Conservation (phyloP, 1,284 basidiomycete genomes). For the Entoloma clypeatum region DNA sequence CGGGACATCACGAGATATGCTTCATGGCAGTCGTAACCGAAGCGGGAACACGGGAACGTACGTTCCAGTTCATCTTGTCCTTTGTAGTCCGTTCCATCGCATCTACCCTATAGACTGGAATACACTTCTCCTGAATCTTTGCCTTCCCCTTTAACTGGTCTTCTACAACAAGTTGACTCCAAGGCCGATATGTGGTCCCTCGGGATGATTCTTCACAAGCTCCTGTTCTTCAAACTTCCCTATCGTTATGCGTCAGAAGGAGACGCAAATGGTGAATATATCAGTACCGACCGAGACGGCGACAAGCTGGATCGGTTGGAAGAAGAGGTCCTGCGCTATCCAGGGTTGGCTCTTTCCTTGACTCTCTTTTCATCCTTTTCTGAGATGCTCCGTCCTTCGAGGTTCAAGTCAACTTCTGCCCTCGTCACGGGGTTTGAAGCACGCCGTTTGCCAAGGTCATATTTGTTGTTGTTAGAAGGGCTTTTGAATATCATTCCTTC, state of each 20-base stretch:
- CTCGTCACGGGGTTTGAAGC: conserved; percentile 57
- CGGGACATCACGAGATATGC: conserved; percentile 88
- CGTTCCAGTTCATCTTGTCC: conserved; percentile 38
- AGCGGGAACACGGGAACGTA: conserved; percentile 93
- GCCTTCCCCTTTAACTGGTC: conserved; percentile 61
- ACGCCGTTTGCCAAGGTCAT: conserved; percentile 63
- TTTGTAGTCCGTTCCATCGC: background rate
- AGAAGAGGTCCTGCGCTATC: conserved; percentile 70
- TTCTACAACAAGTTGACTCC: conserved; percentile 72
- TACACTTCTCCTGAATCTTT: conserved; percentile 86
- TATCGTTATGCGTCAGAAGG: conserved; percentile 63
- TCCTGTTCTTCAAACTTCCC: conserved; percentile 84
- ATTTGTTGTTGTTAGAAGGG: conserved; percentile 69
- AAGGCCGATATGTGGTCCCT: conserved; percentile 89
- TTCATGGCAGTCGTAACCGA: conserved; percentile 60
- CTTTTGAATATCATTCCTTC: conserved; percentile 61
- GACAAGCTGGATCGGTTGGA: conserved; percentile 67
- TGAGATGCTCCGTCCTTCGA: conserved; percentile 14
- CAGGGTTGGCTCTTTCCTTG: conserved; percentile 45
- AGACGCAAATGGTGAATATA: conserved; percentile 36
- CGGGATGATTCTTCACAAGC: conserved; percentile 90
- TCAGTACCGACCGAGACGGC: conserved; percentile 40
- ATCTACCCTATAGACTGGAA: conserved; percentile 53
- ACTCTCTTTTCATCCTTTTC: conserved; percentile 12
- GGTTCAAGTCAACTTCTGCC: conserved; percentile 59